These are phyloP conservation scores for Hysterangium stoloniferum DNA, from an alignment of 768 basidiomycete genomes.

Conservation along the genomic window DNA sequence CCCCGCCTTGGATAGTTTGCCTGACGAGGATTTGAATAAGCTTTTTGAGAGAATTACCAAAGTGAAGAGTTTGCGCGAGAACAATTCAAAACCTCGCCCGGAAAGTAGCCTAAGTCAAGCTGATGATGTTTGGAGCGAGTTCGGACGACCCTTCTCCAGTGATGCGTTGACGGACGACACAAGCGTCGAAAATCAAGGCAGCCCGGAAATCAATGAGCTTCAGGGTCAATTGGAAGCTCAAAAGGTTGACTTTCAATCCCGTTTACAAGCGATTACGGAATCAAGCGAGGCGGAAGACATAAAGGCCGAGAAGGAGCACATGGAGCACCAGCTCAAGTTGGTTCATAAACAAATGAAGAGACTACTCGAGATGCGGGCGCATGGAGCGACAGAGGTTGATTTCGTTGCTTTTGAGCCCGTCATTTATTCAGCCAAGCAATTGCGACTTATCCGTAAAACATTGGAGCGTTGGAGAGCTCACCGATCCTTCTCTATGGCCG, in stretches of 20 bases:
- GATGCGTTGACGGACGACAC: slow-evolving; percentile 84
- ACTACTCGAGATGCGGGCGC: slow-evolving; percentile 64
- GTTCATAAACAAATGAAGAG: slow-evolving; percentile 79
- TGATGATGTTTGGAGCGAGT: slow-evolving; percentile 87
- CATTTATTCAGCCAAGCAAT: slow-evolving; percentile 74
- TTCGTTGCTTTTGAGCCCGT: slow-evolving; percentile 66
- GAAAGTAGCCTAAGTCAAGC: slow-evolving; percentile 84
- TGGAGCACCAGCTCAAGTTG: slow-evolving; percentile 80
- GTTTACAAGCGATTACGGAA: slow-evolving; percentile 43
- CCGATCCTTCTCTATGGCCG: slow-evolving; percentile 87
- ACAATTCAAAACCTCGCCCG: slow-evolving; percentile 64
- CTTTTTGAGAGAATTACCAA: slow-evolving; percentile 92
- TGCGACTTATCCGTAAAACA: slow-evolving; percentile 75
- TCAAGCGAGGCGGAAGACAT: slow-evolving; percentile 73
- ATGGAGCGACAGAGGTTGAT: slow-evolving; percentile 65
- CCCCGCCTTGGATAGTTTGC: slow-evolving; percentile 84
- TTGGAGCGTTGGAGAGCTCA: slow-evolving; percentile 81
- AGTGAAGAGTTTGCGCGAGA: slow-evolving; percentile 81
- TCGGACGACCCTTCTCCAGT: slow-evolving; percentile 70
- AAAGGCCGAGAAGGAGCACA: slow-evolving; percentile 85
- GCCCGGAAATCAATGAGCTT: slow-evolving; percentile 67
- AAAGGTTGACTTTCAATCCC: slow-evolving; percentile 46
- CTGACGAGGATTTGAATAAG: slow-evolving; percentile 91
- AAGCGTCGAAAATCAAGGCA: slow-evolving; percentile 60
- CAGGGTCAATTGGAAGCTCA: slow-evolving; percentile 59